These are phyloP conservation scores for Monilinia vaccinii-corymbosi DNA, from an alignment of 2,329 filamentous ascomycete species.

Conservation along the genomic window DNA sequence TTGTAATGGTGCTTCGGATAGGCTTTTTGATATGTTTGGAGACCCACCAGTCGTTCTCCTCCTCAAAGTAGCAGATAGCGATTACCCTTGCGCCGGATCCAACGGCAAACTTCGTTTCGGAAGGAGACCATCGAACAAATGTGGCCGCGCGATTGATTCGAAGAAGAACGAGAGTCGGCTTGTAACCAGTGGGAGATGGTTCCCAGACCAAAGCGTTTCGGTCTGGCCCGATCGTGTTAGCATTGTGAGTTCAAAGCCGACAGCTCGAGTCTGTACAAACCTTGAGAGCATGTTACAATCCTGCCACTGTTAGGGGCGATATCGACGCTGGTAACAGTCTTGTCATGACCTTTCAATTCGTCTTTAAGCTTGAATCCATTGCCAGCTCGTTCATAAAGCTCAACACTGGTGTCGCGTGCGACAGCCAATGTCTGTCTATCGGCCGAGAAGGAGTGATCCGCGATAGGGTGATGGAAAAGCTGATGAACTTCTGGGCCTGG, in stretches of 20 bases:
- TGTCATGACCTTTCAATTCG: constrained; percentile 93
- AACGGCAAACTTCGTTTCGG: constrained; percentile 94
- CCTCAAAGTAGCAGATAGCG: constrained; percentile 96
- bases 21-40: constrained; percentile 99
- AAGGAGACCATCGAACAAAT: constrained; percentile 94
- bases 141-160: constrained; percentile 96
- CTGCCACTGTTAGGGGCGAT: constrained; percentile 85
- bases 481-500: constrained; percentile 84
- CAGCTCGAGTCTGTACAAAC: constrained; percentile 37
- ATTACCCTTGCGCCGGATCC: constrained; percentile 93
- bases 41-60: constrained; percentile 99
- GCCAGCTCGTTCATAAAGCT: constrained; percentile 72
- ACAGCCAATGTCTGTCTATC: constrained; percentile 85
- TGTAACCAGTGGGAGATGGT: constrained; percentile 83
- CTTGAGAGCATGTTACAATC: constrained; percentile 96
- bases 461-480: constrained; percentile 92
- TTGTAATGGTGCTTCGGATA: constrained; percentile 93
- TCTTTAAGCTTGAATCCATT: constrained; percentile 76
- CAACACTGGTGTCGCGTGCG: constrained; percentile 79
- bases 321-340: constrained; percentile 91
- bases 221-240: constrained; percentile 43
- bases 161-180: constrained; percentile 91
- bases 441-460: constrained; percentile 95
- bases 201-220: constrained; percentile 98
- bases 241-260: background rate